Evolutionary conservation across 768 basidiomycete species (phyloP), one percentile per base, ranked within the genome.

Genomic region (Candolleomyces efflorescens): DNA sequence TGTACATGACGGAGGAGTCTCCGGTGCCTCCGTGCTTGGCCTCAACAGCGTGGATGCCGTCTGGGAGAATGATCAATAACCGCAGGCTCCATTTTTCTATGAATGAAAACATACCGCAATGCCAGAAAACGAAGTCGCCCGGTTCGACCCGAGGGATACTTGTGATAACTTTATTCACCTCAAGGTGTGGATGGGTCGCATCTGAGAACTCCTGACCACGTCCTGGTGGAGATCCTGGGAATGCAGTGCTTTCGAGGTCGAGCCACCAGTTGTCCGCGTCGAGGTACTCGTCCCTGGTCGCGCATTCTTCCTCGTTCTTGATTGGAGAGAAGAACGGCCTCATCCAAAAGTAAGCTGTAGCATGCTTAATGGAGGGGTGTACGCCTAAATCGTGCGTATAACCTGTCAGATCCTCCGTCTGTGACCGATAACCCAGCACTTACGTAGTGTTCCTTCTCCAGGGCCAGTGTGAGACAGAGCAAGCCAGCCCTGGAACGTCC

Each of bases 281-380:
- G 41, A 84, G 57, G 37, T 76, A 66, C 15, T 27, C 12, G 4
- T 66, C 67, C 13, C 18, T 43, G 41, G 41, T 17, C 17, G 17
- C 41, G 17, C 41, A 43, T 20, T 43, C 41, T 5, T 17, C 15
- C 41, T 43, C 41, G 10, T 63, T 32, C 18, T 63, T 55, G 13
- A 63, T 61, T 4, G 75, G 78, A 51, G 73, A 75, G 78, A 90
- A 89, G 71, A 89, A 85, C 0, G 87, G 87, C 9, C 87, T 79
- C 0, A 89, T 75, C 18, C 88, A 72, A 56, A 81, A 70, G 60
- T 90, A 89, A 0, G 86, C 80, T 0, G 83, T 78, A 6, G 83
- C 70, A 18, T 43, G 41, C 18, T 43, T 43, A 5, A 43, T 12
- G 17, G 41, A 43, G 18, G 41, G 41, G 5, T 43, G 41, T 17